Conservation (phyloP, 768 basidiomycete species). For the Pleurotus pulmonarius region DNA sequence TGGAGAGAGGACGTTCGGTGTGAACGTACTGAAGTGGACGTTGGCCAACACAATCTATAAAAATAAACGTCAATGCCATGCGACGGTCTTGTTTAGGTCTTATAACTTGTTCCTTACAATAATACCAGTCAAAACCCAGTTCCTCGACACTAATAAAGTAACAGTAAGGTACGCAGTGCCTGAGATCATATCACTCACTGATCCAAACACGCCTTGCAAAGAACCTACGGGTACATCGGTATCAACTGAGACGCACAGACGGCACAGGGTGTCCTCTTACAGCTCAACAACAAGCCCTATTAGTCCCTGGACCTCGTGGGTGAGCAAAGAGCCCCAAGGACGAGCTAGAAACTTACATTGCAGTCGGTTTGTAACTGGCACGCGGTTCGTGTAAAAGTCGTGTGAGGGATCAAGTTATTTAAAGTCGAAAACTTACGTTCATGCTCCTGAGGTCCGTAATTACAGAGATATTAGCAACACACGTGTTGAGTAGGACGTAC, state of each 20-base stretch:
- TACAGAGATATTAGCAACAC: not conserved
- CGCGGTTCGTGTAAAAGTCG: constrained; percentile 11
- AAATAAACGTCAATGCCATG: not conserved
- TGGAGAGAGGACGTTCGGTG: not conserved
- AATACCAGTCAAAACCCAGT: constrained; percentile 33
- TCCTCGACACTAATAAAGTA: constrained; percentile 36
- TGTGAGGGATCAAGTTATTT: not conserved
- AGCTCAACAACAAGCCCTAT: constrained; percentile 48
- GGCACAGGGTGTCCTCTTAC: constrained; percentile 19
- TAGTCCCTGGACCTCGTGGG: constrained; percentile 28
- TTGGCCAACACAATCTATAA: constrained; percentile 34
- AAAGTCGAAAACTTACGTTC: constrained; percentile 25
- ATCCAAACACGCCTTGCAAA: constrained; percentile 51
- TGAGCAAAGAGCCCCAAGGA: not conserved
- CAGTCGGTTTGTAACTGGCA: constrained; percentile 49
- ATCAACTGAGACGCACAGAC: not conserved
- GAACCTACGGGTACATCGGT: constrained; percentile 30
- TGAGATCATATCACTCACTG: constrained; percentile 25
- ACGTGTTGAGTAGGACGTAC: constrained; percentile 8
- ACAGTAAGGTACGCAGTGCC: not conserved
- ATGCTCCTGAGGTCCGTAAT: constrained; percentile 30
- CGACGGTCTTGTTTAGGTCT: too few relatives aligned
- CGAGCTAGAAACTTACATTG: constrained; percentile 28
- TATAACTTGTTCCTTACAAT: constrained; percentile 29
- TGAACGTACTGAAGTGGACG: constrained; percentile 38